These are phyloP conservation scores for Clarireedia monteithiana DNA, from an alignment of 2,329 filamentous ascomycete genomes.

Conservation along the genomic window DNA sequence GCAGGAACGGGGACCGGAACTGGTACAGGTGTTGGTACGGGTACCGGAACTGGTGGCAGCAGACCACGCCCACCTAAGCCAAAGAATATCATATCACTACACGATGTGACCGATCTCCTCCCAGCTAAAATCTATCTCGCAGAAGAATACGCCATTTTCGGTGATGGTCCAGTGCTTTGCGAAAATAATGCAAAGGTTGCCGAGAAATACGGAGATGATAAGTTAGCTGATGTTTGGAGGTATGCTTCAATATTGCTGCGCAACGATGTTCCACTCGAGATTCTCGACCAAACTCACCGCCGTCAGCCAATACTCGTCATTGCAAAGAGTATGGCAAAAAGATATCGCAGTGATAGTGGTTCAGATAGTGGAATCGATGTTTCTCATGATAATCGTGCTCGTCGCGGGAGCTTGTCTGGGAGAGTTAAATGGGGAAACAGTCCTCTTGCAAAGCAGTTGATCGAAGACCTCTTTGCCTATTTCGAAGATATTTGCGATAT, in stretches of 20 bases:
- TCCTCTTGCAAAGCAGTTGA: constrained; percentile 54
- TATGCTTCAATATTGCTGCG: constrained; percentile 71
- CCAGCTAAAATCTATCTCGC: constrained; percentile 74
- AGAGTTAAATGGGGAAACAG: constrained; percentile 62
- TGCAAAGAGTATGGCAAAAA: constrained; percentile 51
- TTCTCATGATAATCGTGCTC: constrained; percentile 31
- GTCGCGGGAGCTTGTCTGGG: constrained; percentile 37
- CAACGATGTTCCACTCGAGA: constrained; percentile 64
- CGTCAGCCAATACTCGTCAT: constrained; percentile 54
- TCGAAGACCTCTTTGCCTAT: constrained; percentile 54
- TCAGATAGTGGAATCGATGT: constrained; percentile 42
- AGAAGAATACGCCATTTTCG: constrained; percentile 74
- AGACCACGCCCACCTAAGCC: constrained; percentile 30
- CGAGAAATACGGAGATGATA: constrained; percentile 57
- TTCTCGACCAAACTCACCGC: constrained; percentile 47
- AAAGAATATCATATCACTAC: constrained; percentile 67
- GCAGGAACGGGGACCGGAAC: constrained; percentile 21
- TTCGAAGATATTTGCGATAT: constrained; percentile 56
- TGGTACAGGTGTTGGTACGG: constrained; percentile 51
- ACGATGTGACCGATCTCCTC: constrained; percentile 62
- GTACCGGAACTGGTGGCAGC: constrained; percentile 33
- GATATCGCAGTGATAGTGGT: constrained; percentile 30
- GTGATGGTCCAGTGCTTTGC: constrained; percentile 74
- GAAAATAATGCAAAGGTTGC: constrained; percentile 76
- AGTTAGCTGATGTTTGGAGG: constrained; percentile 77